A percentile compares a stretch with the other conserved stretches of the same genome.
Evolutionary conservation across 805 yeast species (phyloP).

Genomic region (Yamadazyma philogaea): DNA sequence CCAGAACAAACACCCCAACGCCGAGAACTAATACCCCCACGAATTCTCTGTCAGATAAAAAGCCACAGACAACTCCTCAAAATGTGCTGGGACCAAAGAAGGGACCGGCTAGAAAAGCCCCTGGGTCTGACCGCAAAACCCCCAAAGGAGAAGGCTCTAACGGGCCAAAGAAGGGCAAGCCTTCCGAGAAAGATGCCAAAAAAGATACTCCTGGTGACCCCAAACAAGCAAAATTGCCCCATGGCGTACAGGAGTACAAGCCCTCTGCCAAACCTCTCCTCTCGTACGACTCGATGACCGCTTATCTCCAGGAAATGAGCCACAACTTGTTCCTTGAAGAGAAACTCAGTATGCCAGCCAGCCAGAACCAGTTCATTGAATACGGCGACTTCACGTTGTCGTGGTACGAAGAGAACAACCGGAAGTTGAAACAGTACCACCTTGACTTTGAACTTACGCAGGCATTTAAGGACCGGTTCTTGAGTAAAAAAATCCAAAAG

Average conservation of each 20-base stretch:
- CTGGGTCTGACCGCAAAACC: too few species aligned
- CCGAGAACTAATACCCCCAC: neutral
- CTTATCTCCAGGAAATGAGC: conserved; percentile 58
- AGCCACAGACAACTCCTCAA: too few species aligned
- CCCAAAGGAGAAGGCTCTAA: too few species aligned
- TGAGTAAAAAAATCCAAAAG: conserved; percentile 48
- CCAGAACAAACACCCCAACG: neutral
- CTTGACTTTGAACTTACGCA: conserved; percentile 43
- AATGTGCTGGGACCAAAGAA: too few species aligned
- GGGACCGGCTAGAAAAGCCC: too few species aligned
- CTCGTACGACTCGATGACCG: conserved; percentile 46
- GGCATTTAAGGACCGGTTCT: conserved; percentile 47
- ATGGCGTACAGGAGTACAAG: conserved; percentile 27
- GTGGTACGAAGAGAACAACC: conserved; percentile 49
- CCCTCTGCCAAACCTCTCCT: conserved; percentile 42
- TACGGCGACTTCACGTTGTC: conserved; percentile 46
- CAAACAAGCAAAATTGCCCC: conserved; percentile 16
- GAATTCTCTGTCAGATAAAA: too few species aligned
- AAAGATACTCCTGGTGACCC: neutral
- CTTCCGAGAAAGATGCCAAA: neutral
- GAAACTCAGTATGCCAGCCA: conserved; percentile 33
- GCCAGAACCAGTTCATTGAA: conserved; percentile 32
- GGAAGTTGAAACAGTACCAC: conserved; percentile 39
- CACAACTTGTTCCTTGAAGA: conserved; percentile 65
- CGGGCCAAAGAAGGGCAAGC: neutral